A percentile compares a stretch with the other conserved stretches of the same genome.
phyloP scores from a whole-genome alignment of 495 filamentous ascomycete genomes.

The Pyronema domesticum region DNA sequence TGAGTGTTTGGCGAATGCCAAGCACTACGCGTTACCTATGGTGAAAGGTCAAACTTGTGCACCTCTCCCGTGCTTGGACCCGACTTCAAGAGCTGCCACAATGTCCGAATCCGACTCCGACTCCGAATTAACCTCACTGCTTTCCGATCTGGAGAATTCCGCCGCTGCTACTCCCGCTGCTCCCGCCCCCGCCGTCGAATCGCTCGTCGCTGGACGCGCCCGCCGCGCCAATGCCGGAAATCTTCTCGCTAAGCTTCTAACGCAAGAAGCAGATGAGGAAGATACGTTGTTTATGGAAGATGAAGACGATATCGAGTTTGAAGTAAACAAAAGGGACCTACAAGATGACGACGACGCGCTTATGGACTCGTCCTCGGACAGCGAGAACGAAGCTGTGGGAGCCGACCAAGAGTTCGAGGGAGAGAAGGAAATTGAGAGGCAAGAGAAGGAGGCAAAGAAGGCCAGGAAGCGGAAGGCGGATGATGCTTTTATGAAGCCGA shows the following conservation, averaged over 20 bases:
- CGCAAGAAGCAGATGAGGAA: slow-evolving; percentile 44
- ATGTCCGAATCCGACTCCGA: neutral
- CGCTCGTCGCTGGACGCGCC: slow-evolving; percentile 56
- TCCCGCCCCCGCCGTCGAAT: slow-evolving; percentile 34
- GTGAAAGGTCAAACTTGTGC: too few relatives aligned
- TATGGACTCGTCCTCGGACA: slow-evolving; percentile 67
- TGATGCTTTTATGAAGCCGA: slow-evolving; percentile 34
- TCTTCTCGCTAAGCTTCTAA: slow-evolving; percentile 59
- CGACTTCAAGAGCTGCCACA: too few relatives aligned
- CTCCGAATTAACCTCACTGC: neutral
- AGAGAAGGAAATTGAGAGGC: slow-evolving; percentile 45
- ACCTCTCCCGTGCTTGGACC: too few relatives aligned
- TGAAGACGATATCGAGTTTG: slow-evolving; percentile 71
- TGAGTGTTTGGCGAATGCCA: too few relatives aligned
- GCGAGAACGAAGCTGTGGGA: slow-evolving; percentile 43
- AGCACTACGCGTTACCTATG: too few relatives aligned
- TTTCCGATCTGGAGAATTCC: neutral
- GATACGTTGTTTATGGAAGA: slow-evolving; percentile 71
- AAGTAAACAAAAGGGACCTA: slow-evolving; percentile 41
- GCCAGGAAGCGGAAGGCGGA: slow-evolving; percentile 57
- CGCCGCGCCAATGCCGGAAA: slow-evolving; percentile 77
- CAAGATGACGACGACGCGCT: slow-evolving; percentile 49
- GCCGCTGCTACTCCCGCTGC: neutral
- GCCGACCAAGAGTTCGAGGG: slow-evolving; percentile 51
- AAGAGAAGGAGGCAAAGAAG: slow-evolving; percentile 37